These are phyloP conservation scores for Bertia moriformis DNA, from an alignment of 2,329 filamentous ascomycete species.

Conservation along the genomic window DNA sequence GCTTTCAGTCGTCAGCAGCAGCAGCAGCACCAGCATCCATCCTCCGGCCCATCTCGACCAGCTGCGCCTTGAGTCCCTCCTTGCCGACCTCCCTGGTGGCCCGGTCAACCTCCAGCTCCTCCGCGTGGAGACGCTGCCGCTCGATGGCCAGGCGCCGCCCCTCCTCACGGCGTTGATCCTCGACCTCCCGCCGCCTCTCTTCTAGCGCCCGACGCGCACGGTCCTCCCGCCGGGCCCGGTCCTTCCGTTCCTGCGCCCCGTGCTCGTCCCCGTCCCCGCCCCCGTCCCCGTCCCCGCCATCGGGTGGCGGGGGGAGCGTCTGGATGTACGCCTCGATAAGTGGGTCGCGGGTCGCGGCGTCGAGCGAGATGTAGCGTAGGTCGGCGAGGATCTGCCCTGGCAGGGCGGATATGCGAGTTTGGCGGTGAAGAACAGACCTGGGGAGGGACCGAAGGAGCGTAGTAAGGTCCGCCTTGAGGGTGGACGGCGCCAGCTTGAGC, in stretches of 20 bases:
- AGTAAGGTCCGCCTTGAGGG: conserved; percentile 56
- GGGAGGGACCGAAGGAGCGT: conserved; percentile 49
- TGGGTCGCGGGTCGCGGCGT: conserved; percentile 42
- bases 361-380: conserved; percentile 55
- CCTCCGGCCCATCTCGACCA: conserved; percentile 16
- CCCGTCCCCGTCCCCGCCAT: conserved; percentile 19
- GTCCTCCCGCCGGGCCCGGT: conserved; percentile 44
- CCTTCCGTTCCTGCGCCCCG: conserved; percentile 29
- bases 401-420: conserved; percentile 38
- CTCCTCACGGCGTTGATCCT: conserved; percentile 46
- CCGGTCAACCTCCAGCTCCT: conserved; percentile 51
- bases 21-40: conserved; percentile 1
- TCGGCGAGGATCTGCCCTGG: conserved; percentile 51
- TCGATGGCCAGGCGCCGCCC: conserved; percentile 43
- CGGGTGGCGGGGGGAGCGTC: conserved; percentile 43
- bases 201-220: too few species aligned
- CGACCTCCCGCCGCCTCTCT: conserved; percentile 46
- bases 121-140: conserved; percentile 46
- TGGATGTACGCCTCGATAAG: conserved; percentile 54
- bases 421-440: conserved; percentile 39
- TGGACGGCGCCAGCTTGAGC: conserved; percentile 49
- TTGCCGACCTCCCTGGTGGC: conserved; percentile 60
- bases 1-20: not conserved
- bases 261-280: conserved; percentile 36
- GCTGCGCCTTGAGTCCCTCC: conserved; percentile 47